Conservation (phyloP, 345 rosid genomes). For the Camelina sativa region DNA sequence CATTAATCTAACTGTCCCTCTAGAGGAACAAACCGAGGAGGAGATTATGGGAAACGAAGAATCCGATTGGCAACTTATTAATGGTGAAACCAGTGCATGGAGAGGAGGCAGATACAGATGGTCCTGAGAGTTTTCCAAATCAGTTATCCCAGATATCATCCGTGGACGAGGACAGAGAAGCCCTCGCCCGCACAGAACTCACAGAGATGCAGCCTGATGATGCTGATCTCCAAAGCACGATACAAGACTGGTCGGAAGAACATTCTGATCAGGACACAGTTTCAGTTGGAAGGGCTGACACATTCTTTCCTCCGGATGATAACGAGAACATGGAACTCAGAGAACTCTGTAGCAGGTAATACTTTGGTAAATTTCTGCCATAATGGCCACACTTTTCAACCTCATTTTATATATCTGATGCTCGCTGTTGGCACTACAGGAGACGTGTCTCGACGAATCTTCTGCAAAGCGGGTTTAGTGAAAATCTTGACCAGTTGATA, state of each 20-base stretch:
- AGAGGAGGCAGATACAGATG: conserved; percentile 47
- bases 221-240: conserved; percentile 55
- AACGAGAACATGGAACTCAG: conserved; percentile 74
- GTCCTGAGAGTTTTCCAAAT: conserved; percentile 48
- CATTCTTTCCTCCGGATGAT: conserved; percentile 64
- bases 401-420: conserved; percentile 25
- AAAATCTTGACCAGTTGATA: conserved; percentile 81
- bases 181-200: conserved; percentile 45
- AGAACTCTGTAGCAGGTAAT: conserved; percentile 82
- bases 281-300: conserved; percentile 52
- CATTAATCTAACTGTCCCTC: conserved; percentile 44
- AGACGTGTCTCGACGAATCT: conserved; percentile 95
- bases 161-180: conserved; percentile 54
- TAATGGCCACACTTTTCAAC: conserved; percentile 24
- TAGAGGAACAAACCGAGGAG: conserved; percentile 48
- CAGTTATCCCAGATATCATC: conserved; percentile 46
- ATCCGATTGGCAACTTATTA: conserved; percentile 48
- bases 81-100: conserved; percentile 51
- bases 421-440: conserved; percentile 52
- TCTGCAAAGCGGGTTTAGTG: conserved; percentile 87
- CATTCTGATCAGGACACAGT: conserved; percentile 56
- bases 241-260: conserved; percentile 63
- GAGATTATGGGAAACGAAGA: conserved; percentile 52
- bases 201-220: conserved; percentile 50
- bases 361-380: not conserved